Evolutionary conservation across 257 asterid genomes (phyloP), one percentile per base, ranked within the genome.

Genomic region (Fraxinus anomala): DNA sequence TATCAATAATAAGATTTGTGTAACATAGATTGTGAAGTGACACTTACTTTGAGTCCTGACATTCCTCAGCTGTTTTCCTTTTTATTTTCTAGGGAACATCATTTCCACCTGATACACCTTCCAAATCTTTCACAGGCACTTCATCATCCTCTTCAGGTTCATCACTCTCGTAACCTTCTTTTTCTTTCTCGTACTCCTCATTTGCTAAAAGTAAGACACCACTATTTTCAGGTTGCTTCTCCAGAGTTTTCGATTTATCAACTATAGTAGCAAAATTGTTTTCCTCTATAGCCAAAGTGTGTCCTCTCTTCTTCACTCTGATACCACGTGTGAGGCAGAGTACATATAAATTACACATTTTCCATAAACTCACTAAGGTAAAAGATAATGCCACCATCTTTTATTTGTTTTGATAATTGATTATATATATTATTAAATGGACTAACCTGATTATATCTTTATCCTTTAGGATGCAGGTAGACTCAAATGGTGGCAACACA

Each of bases 401-500:
- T 39, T 39, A 31, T 42, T 28, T 77, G 0, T 26, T 56, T 75
- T 31, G 30, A 42, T 39, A 42, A 16, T 11, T 5, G 49, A n/a
- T n/a, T 23, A 59, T 6, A 59, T 6, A 59, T 59, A 59, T 40
- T 42, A 70, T 59, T 26, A 47, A 31, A 47, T 59, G 65, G 51
- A 81, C 89, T 76, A 36, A 93, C 99, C 98, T 87, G 89, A 95
- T 85, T 74, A 89, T 75, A 83, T 95, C 99, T 74, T 86, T 69
- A 54, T 89, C 94, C 83, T 89, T 86, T 78, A 93, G 70, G 80
- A 95, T 89, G 76, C 82, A 11, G 47, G 91, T 84, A 0, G 97
- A 93, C 77, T 89, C 97, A 87, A 90, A 93, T 0, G 96, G 86
- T 1, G 97, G 98, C 68, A 96, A 83, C 77, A 85, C 95, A 80